A percentile compares a stretch with the other conserved stretches of the same genome.
Conservation (phyloP, 495 filamentous ascomycete species). For the Delitschia confertaspora region DNA sequence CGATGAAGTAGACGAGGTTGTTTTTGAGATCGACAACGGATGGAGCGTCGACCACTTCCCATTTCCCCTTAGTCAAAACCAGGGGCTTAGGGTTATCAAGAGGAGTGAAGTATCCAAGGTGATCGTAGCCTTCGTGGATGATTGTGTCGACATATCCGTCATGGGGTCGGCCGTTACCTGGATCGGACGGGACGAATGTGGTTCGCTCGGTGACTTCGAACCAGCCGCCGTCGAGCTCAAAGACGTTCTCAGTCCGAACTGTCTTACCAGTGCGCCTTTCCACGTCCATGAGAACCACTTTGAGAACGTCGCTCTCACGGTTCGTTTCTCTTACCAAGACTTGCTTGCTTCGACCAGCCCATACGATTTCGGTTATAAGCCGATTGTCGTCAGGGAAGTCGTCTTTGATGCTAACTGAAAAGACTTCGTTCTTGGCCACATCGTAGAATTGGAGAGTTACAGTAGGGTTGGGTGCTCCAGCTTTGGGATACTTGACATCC, state of each 20-base stretch:
- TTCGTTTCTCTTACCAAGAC: conserved; percentile 87
- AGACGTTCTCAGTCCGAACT: conserved; percentile 67
- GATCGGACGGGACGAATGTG: conserved; percentile 76
- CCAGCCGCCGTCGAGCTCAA: conserved; percentile 85
- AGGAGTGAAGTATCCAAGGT: conserved; percentile 91
- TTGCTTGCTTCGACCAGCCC: conserved; percentile 65
- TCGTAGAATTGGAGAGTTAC: conserved; percentile 88
- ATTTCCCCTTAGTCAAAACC: conserved; percentile 78
- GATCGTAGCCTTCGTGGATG: conserved; percentile 78
- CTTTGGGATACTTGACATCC: conserved; percentile 94
- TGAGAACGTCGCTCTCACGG: conserved; percentile 81
- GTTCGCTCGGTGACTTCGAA: conserved; percentile 89
- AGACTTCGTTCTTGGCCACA: conserved; percentile 66
- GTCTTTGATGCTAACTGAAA: conserved; percentile 64
- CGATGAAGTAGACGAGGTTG: conserved; percentile 83
- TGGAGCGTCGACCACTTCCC: conserved; percentile 87
- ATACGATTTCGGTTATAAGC: conserved; percentile 86
- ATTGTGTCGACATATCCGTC: conserved; percentile 93
- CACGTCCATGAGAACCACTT: conserved; percentile 81
- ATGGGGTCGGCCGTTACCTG: conserved; percentile 60
- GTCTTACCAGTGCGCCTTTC: conserved; percentile 62
- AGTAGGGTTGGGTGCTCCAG: conserved; percentile 84
- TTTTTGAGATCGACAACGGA: conserved; percentile 77
- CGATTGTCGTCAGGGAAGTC: conserved; percentile 74
- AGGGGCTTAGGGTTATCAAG: conserved; percentile 70